These are phyloP conservation scores for Neurospora africana DNA, from an alignment of 495 filamentous ascomycete genomes.

Conservation along the genomic window DNA sequence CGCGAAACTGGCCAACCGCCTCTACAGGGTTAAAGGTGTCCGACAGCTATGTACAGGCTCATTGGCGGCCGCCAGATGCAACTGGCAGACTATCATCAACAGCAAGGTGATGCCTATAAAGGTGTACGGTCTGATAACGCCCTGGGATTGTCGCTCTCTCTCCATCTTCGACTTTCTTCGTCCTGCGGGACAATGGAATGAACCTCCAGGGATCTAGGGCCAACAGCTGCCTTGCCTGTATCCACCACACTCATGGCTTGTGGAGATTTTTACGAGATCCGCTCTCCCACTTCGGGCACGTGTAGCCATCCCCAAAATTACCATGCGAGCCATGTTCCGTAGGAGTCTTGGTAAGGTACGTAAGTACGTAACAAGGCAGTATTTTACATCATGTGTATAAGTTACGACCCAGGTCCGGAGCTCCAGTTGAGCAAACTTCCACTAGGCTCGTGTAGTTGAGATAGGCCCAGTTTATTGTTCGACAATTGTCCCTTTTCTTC, in stretches of 20 bases:
- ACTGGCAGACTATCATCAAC: no score
- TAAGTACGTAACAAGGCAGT: not conserved
- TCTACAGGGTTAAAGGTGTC: no score
- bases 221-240: not conserved
- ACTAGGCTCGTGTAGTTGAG: not conserved
- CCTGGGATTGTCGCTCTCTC: not conserved
- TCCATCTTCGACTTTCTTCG: not conserved
- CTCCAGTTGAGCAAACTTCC: not conserved
- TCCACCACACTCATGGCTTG: not conserved
- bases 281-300: not conserved
- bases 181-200: not conserved
- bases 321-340: not conserved
- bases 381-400: not conserved
- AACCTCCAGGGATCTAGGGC: not conserved
- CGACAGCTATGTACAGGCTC: no score
- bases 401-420: not conserved
- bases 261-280: not conserved
- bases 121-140: not conserved
- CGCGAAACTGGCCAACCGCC: no score
- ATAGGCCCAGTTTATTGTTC: not conserved
- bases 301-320: not conserved
- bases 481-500: not conserved
- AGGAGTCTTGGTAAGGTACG: not conserved
- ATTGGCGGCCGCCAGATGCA: no score
- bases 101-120: not conserved